phyloP scores from a whole-genome alignment of 73 alveolate genomes.

The Halteria grandinella region DNA sequence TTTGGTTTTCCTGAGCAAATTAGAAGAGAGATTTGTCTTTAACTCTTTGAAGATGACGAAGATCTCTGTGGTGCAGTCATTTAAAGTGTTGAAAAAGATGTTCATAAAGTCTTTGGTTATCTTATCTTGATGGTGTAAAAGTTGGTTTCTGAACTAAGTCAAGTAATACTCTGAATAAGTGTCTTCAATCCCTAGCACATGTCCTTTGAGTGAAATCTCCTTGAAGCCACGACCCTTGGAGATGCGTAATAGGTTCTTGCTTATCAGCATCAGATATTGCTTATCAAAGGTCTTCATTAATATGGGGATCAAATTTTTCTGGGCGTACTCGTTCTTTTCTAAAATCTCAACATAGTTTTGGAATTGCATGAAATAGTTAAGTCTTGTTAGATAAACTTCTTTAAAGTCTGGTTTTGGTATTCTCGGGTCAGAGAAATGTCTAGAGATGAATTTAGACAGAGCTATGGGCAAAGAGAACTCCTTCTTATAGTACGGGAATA shows the following conservation, averaged over 20 bases:
- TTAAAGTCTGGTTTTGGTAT: slow-evolving; percentile 58
- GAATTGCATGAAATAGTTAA: slow-evolving; percentile 37
- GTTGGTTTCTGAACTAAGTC: slow-evolving; percentile 6
- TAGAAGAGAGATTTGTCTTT: slow-evolving; percentile 2
- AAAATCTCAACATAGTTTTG: neutral
- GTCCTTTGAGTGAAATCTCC: slow-evolving; percentile 45
- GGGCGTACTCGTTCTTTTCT: slow-evolving; percentile 8
- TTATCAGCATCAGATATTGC: neutral
- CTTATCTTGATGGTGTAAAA: slow-evolving; percentile 4
- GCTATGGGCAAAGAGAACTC: too few relatives aligned
- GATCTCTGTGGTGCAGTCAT: slow-evolving; percentile 50
- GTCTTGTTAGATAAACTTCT: slow-evolving; percentile 45
- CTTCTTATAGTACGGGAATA: too few relatives aligned
- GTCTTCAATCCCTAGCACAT: slow-evolving; percentile 19
- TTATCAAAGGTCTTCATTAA: slow-evolving; percentile 54
- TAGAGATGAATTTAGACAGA: slow-evolving; percentile 31
- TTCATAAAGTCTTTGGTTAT: slow-evolving; percentile 53
- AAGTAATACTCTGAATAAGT: slow-evolving; percentile 31
- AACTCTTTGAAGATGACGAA: slow-evolving; percentile 60
- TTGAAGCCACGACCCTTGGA: slow-evolving; percentile 61
- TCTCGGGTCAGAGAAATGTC: slow-evolving; percentile 52
- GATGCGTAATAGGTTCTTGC: slow-evolving; percentile 55
- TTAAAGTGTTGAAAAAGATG: slow-evolving; percentile 50
- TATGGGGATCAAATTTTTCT: slow-evolving; percentile 12
- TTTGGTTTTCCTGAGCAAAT: slow-evolving; percentile 40